Evolutionary conservation across 2,329 filamentous ascomycete species (phyloP), one percentile per base, ranked within the genome.

Genomic region (Fusarium albosuccineum): DNA sequence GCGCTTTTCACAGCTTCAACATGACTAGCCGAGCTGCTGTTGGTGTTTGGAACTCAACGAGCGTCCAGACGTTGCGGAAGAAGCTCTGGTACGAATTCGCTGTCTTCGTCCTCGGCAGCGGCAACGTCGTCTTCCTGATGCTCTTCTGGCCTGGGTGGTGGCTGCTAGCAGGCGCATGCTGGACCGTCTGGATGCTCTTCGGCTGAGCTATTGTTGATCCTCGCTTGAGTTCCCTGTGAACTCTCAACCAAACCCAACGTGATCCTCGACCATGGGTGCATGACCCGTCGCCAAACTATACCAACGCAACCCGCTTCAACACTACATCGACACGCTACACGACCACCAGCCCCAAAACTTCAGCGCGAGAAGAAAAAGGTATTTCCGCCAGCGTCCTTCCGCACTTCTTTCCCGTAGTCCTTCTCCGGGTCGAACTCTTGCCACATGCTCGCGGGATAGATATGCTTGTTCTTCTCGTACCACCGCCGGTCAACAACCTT

Each of bases 391-490:
- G 87, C 87, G 80, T 99, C 96, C 74, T 93, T 92, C 72, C 92
- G 87, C 39, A 94, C 87, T 70, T 92, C 89, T 67, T 84, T 86
- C 74, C 88, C 86, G 81, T 97, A 97, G 73, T 97, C 92, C 78
- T 92, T 92, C 64, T 93, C 92, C 1, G 94, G 91, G 70, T 97
- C 94, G 77, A 97, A 99, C 66, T 97, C 92, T 72, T 94, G 93
- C 96, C 96, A 99, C 46, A 95, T 87, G 76, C 93, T 98, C 17
- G 95, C 95, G 0, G 96, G 96, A 77, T 95, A 99, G 60, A 99
- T 98, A 79, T 99, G 96, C 80, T 98, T 99, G 78, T 98, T 97
- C 74, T 90, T 88, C 82, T 97, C 94, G 77, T 97, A 99, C 96
- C 96, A 99, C 62, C 96, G 85, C 62, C 96, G 87, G 81, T 99